Conservation (phyloP, 225 moss, liverwort and hornwort genomes). For the Climacium dendroides region DNA sequence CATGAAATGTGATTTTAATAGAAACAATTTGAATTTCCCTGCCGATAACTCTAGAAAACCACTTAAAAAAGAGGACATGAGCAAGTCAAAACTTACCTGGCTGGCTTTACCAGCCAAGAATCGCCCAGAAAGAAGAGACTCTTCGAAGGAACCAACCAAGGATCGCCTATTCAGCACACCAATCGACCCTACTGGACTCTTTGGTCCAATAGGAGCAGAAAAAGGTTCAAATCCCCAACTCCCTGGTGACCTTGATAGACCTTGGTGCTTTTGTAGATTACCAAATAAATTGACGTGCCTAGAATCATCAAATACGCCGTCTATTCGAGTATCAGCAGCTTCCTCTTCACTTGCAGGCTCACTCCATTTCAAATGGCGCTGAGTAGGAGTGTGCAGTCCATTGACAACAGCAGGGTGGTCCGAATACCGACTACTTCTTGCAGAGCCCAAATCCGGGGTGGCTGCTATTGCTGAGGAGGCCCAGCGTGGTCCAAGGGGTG, state of each 20-base stretch:
- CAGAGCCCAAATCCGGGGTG: constrained; percentile 9
- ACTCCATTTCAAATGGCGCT: constrained; percentile 37
- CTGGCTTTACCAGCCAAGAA: constrained; percentile 78
- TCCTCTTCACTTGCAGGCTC: constrained; percentile 26
- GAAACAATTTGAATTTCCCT: background rate
- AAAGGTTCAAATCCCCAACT: constrained; percentile 52
- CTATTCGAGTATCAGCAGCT: constrained; percentile 1
- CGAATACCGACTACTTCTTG: constrained; percentile 17
- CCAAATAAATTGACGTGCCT: constrained; percentile 12
- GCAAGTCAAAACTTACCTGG: constrained; percentile 37
- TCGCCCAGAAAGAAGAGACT: constrained; percentile 94
- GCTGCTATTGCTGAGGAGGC: constrained; percentile 34
- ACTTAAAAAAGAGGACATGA: background rate
- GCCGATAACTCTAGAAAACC: background rate
- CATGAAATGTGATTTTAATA: background rate
- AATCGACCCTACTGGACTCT: constrained; percentile 48
- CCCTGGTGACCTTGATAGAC: constrained; percentile 9
- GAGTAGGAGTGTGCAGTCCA: constrained; percentile 28
- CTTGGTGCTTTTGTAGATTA: constrained; percentile 34
- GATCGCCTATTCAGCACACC: constrained; percentile 64
- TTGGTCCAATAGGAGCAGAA: constrained; percentile 41
- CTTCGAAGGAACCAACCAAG: constrained; percentile 96
- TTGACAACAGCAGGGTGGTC: constrained; percentile 17
- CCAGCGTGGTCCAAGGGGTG: constrained; percentile 84
- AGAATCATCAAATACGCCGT: constrained; percentile 37